A percentile compares a stretch with the other conserved stretches of the same genome.
Conservation (phyloP, 805 yeast species). For the Candida krabiensis region DNA sequence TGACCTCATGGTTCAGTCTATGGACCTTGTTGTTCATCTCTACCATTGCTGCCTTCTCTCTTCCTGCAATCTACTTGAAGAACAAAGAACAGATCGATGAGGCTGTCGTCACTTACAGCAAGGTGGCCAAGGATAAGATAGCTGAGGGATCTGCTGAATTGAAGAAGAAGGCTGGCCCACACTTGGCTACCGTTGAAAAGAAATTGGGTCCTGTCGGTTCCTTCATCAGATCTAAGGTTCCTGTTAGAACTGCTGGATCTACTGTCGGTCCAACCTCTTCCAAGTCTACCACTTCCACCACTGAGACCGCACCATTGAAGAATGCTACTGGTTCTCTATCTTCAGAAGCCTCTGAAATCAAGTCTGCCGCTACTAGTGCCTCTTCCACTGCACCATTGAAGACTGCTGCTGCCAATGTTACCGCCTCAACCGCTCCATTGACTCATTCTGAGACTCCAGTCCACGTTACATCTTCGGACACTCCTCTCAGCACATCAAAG, state of each 20-base stretch:
- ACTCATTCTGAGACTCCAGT: background rate
- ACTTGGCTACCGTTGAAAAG: slow-evolving; percentile 53
- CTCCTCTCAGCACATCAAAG: background rate
- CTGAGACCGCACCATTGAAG: slow-evolving; percentile 11
- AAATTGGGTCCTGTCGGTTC: slow-evolving; percentile 68
- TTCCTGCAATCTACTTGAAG: slow-evolving; percentile 71
- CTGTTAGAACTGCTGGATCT: slow-evolving; percentile 69
- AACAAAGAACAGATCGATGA: slow-evolving; percentile 79
- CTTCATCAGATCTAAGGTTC: slow-evolving; percentile 56
- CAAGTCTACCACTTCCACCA: slow-evolving; percentile 8
- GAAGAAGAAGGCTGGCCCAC: slow-evolving; percentile 52
- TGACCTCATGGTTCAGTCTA: slow-evolving; percentile 75
- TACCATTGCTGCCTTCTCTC: slow-evolving; percentile 64
- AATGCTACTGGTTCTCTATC: slow-evolving; percentile 6
- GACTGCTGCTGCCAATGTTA: background rate
- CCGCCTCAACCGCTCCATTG: too few species aligned
- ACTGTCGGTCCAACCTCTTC: slow-evolving; percentile 47
- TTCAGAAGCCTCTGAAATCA: slow-evolving; percentile 4
- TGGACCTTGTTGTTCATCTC: slow-evolving; percentile 61
- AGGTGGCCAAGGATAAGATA: slow-evolving; percentile 51
- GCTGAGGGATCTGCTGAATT: slow-evolving; percentile 40
- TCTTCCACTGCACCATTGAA: background rate
- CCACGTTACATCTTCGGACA: background rate
- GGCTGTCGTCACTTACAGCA: slow-evolving; percentile 46
- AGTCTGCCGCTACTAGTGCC: slow-evolving; percentile 4